Evolutionary conservation across 176 grass and related monocot species (phyloP).

Genomic region (Neostapfia colusana): DNA sequence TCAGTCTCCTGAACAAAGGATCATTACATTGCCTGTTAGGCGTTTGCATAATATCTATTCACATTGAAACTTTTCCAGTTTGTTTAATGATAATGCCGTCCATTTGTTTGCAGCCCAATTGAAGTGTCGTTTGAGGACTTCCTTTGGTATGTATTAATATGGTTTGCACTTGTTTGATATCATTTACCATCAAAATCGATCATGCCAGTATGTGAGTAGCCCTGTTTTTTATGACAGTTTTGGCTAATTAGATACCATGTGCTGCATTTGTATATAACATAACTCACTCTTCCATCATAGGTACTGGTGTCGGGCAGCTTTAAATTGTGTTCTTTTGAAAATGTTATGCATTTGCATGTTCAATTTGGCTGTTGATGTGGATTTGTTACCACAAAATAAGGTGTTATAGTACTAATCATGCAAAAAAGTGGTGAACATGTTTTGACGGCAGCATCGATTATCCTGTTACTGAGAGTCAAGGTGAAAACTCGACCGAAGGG

Average conservation of each 20-base stretch:
- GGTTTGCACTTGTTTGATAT: not conserved
- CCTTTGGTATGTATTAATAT: slow-evolving; percentile 72
- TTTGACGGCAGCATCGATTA: not conserved
- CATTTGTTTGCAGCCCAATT: slow-evolving; percentile 54
- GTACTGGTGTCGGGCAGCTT: too few species aligned
- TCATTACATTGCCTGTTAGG: not conserved
- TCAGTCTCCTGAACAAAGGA: not conserved
- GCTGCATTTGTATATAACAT: not conserved
- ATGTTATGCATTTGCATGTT: not conserved
- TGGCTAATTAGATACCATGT: not conserved
- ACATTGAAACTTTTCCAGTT: not conserved
- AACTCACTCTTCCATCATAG: too few species aligned
- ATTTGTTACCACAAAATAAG: not conserved
- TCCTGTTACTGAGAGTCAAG: not conserved
- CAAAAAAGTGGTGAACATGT: not conserved
- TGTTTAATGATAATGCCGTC: slow-evolving; percentile 13
- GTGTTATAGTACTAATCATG: not conserved
- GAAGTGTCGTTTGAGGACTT: slow-evolving; percentile 84
- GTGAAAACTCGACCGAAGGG: not conserved
- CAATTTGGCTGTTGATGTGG: not conserved
- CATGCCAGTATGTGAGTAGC: slow-evolving; percentile 1
- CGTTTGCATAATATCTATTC: not conserved
- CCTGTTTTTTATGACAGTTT: too few species aligned
- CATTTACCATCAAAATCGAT: not conserved
- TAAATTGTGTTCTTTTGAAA: too few species aligned